Evolutionary conservation across 2,329 filamentous ascomycete species (phyloP), one percentile per base, ranked within the genome.

Genomic region (Penicillium sp.): DNA sequence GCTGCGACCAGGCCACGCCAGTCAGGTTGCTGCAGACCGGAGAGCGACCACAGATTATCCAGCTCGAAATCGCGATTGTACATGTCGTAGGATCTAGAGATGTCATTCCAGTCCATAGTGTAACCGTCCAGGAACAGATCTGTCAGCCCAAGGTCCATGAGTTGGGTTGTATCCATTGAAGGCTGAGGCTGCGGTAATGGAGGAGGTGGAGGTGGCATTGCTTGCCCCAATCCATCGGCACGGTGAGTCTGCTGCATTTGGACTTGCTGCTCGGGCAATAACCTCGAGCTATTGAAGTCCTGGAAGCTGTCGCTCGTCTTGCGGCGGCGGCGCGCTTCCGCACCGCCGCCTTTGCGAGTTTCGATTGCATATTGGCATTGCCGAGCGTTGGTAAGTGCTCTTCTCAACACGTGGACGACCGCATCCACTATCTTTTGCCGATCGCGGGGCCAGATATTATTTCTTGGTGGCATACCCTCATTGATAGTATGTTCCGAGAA

Each of bases 351-450:
- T 47, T 75, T 78, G 27, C 77, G 67, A 1, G 73, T 76, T 56
- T 77, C 74, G 19, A 78, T 72, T 1, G 77, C 77, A 57, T 80
- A 80, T 52, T 75, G 68, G 25, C 77, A 65, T 53, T 80, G 77
- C 16, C 77, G 67, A 55, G 80, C 77, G 43, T 80, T 80, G 11
- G 76, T 79, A 9, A 80, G 76, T 75, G 80, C 79, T 16, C 77
- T 67, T 41, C 77, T 62, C 43, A 80, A 63, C 31, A 80, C 57
- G 9, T 76, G 77, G 45, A 76, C 79, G n/a, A 78, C 72, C 15
- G 78, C 60, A n/a, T 71, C 68, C 27, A 80, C 75, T 34, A 80
- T 76, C 44, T 73, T 73, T 40, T 76, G 74, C 34, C 70, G 70
- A 48, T 80, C 75, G 32, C 67, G 63, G 3, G 77, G 77, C 77